phyloP scores from a whole-genome alignment of 2,329 filamentous ascomycete species.

The Amesomyces nigricolor region DNA sequence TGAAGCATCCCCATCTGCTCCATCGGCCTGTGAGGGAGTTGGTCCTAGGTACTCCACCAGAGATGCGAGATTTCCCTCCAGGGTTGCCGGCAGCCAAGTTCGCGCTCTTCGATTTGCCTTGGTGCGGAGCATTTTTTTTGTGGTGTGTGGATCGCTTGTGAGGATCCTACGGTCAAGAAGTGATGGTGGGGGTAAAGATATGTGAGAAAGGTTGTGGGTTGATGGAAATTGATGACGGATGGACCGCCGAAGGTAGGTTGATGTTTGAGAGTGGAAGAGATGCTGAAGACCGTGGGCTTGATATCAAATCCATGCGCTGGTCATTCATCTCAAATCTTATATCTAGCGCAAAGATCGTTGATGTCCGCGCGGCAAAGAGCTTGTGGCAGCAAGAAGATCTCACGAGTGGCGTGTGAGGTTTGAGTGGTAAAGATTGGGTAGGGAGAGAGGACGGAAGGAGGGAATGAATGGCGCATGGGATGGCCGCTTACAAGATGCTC shows the following conservation, averaged over 20 bases:
- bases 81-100: background rate
- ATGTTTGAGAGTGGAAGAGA: background rate
- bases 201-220: background rate
- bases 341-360: too few species aligned
- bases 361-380: too few species aligned
- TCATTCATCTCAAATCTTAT: too few species aligned
- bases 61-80: constrained; percentile 1
- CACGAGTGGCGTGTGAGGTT: too few species aligned
- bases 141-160: background rate
- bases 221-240: background rate
- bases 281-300: too few species aligned
- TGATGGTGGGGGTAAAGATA: too few species aligned
- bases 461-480: background rate
- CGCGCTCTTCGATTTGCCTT: background rate
- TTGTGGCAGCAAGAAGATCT: too few species aligned
- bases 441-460: background rate
- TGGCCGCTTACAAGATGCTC: constrained; percentile 1
- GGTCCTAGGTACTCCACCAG: constrained; percentile 15
- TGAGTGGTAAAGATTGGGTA: background rate
- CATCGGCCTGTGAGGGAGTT: background rate
- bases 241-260: background rate
- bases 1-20: background rate
- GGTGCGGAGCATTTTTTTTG: constrained; percentile 5
- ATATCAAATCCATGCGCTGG: too few species aligned
- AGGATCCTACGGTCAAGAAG: background rate